Evolutionary conservation across 169 alveolate species (phyloP).

Genomic region (Plasmodium relictum): DNA sequence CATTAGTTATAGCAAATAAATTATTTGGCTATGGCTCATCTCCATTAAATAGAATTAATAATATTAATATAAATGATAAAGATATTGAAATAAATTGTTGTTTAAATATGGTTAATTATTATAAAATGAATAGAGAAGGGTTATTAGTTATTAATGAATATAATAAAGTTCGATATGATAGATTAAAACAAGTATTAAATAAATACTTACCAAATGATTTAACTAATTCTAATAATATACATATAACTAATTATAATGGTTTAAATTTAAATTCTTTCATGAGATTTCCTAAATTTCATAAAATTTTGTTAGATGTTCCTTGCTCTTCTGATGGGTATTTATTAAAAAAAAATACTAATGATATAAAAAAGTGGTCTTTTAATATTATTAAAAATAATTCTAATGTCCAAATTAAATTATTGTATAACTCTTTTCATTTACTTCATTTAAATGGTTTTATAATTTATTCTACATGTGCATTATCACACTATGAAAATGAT

Average conservation of each 20-base stretch:
- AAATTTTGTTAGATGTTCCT: constrained; percentile 87
- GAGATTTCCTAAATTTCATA: constrained; percentile 81
- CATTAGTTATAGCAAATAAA: constrained; percentile 83
- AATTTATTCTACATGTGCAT: constrained; percentile 86
- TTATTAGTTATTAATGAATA: constrained; percentile 83
- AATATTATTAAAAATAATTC: constrained; percentile 82
- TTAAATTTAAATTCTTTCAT: constrained; percentile 56
- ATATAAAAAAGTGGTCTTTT: constrained; percentile 79
- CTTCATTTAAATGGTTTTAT: constrained; percentile 82
- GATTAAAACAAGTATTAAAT: constrained; percentile 77
- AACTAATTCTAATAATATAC: constrained; percentile 75
- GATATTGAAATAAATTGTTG: constrained; percentile 68
- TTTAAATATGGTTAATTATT: constrained; percentile 42
- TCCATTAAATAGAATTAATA: constrained; percentile 62
- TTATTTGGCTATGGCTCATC: constrained; percentile 58
- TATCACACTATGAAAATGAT: constrained; percentile 86
- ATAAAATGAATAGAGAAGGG: constrained; percentile 19
- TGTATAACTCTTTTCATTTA: constrained; percentile 77
- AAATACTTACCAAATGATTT: constrained; percentile 80
- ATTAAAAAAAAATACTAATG: constrained; percentile 44
- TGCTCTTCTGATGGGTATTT: constrained; percentile 85
- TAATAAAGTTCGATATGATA: constrained; percentile 72
- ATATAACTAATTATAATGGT: constrained; percentile 79
- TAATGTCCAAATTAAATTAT: constrained; percentile 78
- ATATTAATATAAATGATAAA: constrained; percentile 13